These are phyloP conservation scores for Leptographium flavum DNA, from an alignment of 2,329 filamentous ascomycete species.

Conservation along the genomic window DNA sequence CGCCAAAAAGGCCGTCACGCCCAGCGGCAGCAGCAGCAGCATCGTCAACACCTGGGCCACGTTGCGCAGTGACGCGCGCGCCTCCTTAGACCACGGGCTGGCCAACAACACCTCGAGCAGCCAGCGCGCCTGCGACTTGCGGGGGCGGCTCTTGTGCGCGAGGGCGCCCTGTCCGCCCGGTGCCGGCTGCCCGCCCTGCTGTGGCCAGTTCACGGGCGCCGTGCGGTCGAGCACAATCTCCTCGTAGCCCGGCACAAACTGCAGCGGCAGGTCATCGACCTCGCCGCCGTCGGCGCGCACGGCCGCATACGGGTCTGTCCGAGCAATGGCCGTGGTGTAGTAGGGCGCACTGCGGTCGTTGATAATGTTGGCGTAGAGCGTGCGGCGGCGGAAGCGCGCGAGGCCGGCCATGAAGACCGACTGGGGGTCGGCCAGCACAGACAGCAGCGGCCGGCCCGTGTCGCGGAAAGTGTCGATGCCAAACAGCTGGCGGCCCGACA, in stretches of 20 bases:
- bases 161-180: background rate
- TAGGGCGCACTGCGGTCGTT: constrained; percentile 74
- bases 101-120: constrained; percentile 4
- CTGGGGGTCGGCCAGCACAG: constrained; percentile 66
- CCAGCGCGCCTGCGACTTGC: background rate
- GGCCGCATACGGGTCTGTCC: constrained; percentile 57
- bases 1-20: constrained; percentile 53
- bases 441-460: constrained; percentile 65
- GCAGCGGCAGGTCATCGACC: constrained; percentile 51
- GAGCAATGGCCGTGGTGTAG: constrained; percentile 69
- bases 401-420: constrained; percentile 78
- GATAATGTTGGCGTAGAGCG: constrained; percentile 71
- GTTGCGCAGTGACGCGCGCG: constrained; percentile 5
- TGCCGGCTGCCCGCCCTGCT: too few species aligned
- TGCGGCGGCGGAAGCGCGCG: constrained; percentile 58
- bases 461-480: constrained; percentile 73
- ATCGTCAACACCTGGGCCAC: constrained; percentile 44
- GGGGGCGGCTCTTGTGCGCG: background rate
- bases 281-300: constrained; percentile 21
- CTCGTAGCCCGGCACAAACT: constrained; percentile 60
- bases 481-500: constrained; percentile 78
- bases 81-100: constrained; percentile 7
- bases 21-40: constrained; percentile 59
- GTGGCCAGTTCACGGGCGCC: constrained; percentile 36
- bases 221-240: constrained; percentile 59